Conservation (phyloP, 805 yeast genomes). For the Wickerhamomyces kurtzmanii region DNA sequence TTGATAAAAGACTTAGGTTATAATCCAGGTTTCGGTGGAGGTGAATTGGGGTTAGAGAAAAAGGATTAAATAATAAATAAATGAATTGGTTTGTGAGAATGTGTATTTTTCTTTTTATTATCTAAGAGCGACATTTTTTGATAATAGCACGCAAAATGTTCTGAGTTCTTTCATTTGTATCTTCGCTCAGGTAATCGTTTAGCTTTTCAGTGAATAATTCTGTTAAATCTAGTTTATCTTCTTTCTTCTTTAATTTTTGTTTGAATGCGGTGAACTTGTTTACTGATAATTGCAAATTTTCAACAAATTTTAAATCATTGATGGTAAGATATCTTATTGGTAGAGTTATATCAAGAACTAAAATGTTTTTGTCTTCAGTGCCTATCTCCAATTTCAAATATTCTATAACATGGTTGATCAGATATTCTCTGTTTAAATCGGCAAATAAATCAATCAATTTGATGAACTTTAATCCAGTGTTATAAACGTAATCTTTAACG, state of each 20-base stretch:
- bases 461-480: conserved; percentile 36
- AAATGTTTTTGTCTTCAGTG: conserved; percentile 25
- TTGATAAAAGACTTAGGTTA: conserved; percentile 10
- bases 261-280: conserved; percentile 60
- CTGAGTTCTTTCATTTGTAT: conserved; percentile 18
- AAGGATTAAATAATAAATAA: no score
- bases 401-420: conserved; percentile 54
- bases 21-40: conserved; percentile 9
- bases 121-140: no score
- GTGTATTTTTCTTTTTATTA: no score
- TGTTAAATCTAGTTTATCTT: conserved; percentile 23
- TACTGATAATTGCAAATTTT: conserved; percentile 55
- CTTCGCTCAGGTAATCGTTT: conserved; percentile 20
- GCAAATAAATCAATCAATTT: conserved; percentile 58
- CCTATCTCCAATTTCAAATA: conserved; percentile 35
- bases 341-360: conserved; percentile 48
- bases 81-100: no score
- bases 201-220: conserved; percentile 21
- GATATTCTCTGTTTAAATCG: conserved; percentile 57
- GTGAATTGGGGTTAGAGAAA: no score
- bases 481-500: conserved; percentile 23
- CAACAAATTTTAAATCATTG: conserved; percentile 38
- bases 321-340: conserved; percentile 48
- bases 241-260: conserved; percentile 25
- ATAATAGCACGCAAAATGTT: conserved; percentile 20